phyloP scores from a whole-genome alignment of 2,329 filamentous ascomycete species.

The Aspergillus fijiensis region DNA sequence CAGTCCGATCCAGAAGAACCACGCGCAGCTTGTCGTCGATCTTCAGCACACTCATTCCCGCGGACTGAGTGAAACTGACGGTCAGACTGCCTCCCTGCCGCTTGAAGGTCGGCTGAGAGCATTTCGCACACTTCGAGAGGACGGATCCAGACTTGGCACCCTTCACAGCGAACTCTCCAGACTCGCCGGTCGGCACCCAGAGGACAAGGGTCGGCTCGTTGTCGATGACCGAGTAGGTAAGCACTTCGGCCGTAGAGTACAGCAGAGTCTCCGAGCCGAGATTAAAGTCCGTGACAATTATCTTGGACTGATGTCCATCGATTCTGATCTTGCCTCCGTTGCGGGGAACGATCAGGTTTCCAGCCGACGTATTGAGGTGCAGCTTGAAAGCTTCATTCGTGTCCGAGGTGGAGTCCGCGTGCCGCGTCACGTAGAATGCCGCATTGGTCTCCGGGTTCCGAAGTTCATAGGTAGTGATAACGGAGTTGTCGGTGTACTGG shows the following conservation, averaged over 20 bases:
- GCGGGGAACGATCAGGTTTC: conserved; percentile 55
- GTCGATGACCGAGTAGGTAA: conserved; percentile 53
- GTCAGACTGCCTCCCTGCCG: conserved; percentile 43
- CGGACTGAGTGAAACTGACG: conserved; percentile 51
- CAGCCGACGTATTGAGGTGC: conserved; percentile 56
- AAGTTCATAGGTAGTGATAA: conserved; percentile 56
- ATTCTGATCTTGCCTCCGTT: conserved; percentile 51
- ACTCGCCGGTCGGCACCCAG: conserved; percentile 56
- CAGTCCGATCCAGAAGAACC: conserved; percentile 54
- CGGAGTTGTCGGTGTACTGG: conserved; percentile 52
- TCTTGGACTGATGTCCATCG: conserved; percentile 62
- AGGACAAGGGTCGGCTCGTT: conserved; percentile 50
- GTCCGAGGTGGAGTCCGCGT: conserved; percentile 53
- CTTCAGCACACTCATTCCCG: conserved; percentile 50
- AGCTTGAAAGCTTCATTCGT: conserved; percentile 56
- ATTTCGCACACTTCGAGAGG: conserved; percentile 41
- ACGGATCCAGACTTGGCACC: conserved; percentile 39
- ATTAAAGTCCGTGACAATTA: conserved; percentile 60
- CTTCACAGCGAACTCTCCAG: conserved; percentile 55
- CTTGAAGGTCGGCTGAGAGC: conserved; percentile 46
- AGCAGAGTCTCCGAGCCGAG: conserved; percentile 54
- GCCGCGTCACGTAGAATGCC: conserved; percentile 60
- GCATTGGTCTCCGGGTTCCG: conserved; percentile 58
- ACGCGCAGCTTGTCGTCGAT: conserved; percentile 51
- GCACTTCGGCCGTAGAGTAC: conserved; percentile 57